Evolutionary conservation across 208 protist species (phyloP), one percentile per base, ranked within the genome.

Genomic region (Crithidia sp.): DNA sequence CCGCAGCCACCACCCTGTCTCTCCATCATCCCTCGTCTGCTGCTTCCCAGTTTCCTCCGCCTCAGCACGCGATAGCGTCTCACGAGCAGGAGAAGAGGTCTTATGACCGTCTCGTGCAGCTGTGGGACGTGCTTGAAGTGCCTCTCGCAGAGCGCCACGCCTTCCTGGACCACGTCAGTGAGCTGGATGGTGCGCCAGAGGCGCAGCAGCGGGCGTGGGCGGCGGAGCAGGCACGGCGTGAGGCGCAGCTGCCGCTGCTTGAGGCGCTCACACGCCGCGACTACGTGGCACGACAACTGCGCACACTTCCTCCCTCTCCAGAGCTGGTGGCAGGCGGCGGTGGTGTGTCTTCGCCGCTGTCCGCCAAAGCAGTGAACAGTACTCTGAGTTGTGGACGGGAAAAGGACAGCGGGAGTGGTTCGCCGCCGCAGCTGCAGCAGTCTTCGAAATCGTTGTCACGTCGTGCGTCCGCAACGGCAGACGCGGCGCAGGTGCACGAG

Each of bases 181-280:
- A 60, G 7, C 62, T 79, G 0, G 14, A 36, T 3, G 52, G 0
- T 0, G 4, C 56, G 3, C 56, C 14, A 0, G 49, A 50, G 40
- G 39, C 61, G 39, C 56, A 71, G 70, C 60, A 57, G 50, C 47
- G 45, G 43, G 39, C 5, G 37, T 57, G 43, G 45, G 6, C 12
- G 5, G 16, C 37, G n/a, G 91, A 93, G 70, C 74, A 84, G 64
- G 71, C 54, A 6, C 83, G 87, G 7, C 69, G 90, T 7, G 86
- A 92, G 54, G 69, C 77, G 39, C 91, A 91, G 68, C 82, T 94
- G 37, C 91, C 91, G 2, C 60, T 95, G 19, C 72, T 95, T n/a
- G 87, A 93, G 68, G 60, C 85, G 3, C 78, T 94, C n/a, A 88
- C 83, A 12, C 78, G 86, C 41, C 83, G 88, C 53, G 85, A 95